Conservation (phyloP, 2,329 filamentous ascomycete genomes). For the Aspergillus sp. region DNA sequence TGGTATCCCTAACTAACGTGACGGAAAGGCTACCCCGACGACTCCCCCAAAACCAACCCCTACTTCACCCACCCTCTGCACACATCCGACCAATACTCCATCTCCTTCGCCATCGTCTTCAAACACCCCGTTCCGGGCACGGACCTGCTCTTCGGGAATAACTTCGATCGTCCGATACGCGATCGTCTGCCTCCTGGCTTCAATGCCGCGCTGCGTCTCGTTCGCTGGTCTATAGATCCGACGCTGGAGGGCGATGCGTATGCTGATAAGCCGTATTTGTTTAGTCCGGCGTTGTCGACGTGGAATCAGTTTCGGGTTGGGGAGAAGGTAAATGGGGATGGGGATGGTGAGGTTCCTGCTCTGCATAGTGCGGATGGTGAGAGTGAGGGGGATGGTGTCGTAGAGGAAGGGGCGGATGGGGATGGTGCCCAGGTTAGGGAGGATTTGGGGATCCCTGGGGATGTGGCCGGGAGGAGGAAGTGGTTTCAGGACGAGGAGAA, state of each 20-base stretch:
- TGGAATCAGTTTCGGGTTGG: slow-evolving; percentile 78
- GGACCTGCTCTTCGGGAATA: slow-evolving; percentile 88
- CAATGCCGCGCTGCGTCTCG: slow-evolving; percentile 76
- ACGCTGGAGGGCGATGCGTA: slow-evolving; percentile 88
- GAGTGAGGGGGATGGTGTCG: slow-evolving; percentile 39
- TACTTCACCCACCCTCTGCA: slow-evolving; percentile 77
- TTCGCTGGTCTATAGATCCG: slow-evolving; percentile 89
- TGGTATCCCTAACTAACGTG: background rate
- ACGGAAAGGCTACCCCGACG: slow-evolving; percentile 65
- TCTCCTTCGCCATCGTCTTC: slow-evolving; percentile 76
- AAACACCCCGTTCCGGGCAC: slow-evolving; percentile 64
- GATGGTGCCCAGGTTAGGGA: slow-evolving; percentile 48
- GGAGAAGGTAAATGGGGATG: slow-evolving; percentile 29
- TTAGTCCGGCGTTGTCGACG: slow-evolving; percentile 75
- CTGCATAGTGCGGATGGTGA: slow-evolving; percentile 49
- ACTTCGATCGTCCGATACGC: slow-evolving; percentile 88
- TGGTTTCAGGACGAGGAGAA: slow-evolving; percentile 58
- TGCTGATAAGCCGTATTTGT: slow-evolving; percentile 80
- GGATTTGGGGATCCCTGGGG: slow-evolving; percentile 52
- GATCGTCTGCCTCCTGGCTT: slow-evolving; percentile 85
- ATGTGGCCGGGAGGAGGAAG: slow-evolving; percentile 58
- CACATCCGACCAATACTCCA: slow-evolving; percentile 76
- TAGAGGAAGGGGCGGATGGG: slow-evolving; percentile 67
- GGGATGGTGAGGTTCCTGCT: slow-evolving; percentile 30
- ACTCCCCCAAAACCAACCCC: slow-evolving; percentile 66